A percentile compares a stretch with the other conserved stretches of the same genome.
Conservation (phyloP, 2,329 filamentous ascomycete genomes). For the Exophiala bonariae region DNA sequence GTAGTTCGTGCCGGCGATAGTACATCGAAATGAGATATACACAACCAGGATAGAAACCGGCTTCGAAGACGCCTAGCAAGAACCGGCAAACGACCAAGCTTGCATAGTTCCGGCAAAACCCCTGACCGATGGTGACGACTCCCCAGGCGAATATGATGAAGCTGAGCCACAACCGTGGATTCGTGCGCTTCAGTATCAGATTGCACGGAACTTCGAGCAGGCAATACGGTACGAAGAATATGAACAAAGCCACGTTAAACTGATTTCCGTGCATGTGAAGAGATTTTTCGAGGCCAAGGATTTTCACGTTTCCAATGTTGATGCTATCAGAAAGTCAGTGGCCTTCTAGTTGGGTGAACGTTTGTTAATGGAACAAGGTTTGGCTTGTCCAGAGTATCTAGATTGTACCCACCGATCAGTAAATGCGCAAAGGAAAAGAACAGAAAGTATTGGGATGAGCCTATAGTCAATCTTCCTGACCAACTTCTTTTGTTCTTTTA, state of each 20-base stretch:
- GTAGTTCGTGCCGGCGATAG: conserved; percentile 39
- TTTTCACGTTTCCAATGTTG: too few relatives aligned
- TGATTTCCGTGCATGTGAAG: too few relatives aligned
- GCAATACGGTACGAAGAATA: conserved; percentile 10
- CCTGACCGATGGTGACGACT: conserved; percentile 39
- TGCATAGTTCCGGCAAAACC: conserved; percentile 29
- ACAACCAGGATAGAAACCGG: conserved; percentile 37
- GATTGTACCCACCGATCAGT: too few relatives aligned
- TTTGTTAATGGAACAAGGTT: too few relatives aligned
- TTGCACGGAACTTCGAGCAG: conserved; percentile 44
- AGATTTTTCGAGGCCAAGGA: too few relatives aligned
- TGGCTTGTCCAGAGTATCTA: too few relatives aligned
- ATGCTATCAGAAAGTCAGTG: too few relatives aligned
- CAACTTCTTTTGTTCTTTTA: too few relatives aligned
- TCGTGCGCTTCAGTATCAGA: conserved; percentile 35
- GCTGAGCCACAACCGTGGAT: conserved; percentile 10
- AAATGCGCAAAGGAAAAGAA: too few relatives aligned
- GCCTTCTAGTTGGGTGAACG: too few relatives aligned
- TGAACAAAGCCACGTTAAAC: background rate
- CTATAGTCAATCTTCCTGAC: too few relatives aligned
- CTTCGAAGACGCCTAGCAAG: conserved; percentile 33
- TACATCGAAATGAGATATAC: conserved; percentile 25
- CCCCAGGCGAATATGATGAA: conserved; percentile 25
- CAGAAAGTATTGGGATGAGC: too few relatives aligned
- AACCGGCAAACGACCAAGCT: conserved; percentile 31